phyloP scores from a whole-genome alignment of 257 asterid species.

The Solanum lignicaule region DNA sequence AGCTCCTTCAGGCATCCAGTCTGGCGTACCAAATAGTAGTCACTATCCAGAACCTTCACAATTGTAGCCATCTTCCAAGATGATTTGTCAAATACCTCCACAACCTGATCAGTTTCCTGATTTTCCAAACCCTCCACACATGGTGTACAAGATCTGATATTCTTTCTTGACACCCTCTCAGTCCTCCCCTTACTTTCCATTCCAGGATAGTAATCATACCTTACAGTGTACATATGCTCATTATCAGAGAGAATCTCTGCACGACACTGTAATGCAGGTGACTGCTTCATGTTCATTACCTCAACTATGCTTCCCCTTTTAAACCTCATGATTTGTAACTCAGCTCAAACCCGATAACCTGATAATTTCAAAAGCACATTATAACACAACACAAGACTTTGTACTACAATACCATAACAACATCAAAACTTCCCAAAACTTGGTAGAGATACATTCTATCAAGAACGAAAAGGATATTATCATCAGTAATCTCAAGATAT shows the following conservation, averaged over 20 bases:
- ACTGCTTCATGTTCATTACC: conserved; percentile 17
- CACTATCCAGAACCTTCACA: conserved; percentile 15
- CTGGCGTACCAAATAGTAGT: conserved; percentile 15
- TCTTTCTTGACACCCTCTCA: conserved; percentile 18
- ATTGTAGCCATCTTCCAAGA: conserved; percentile 39
- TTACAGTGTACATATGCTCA: conserved; percentile 15
- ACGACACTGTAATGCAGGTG: conserved; percentile 23
- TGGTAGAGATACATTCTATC: not conserved
- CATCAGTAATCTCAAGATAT: not conserved
- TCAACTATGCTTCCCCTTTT: conserved; percentile 27
- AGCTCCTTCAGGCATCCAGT: conserved; percentile 22
- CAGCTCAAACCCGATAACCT: conserved; percentile 1
- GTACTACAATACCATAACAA: not conserved
- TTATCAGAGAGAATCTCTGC: conserved; percentile 18
- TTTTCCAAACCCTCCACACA: not conserved
- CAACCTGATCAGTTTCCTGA: conserved; percentile 28
- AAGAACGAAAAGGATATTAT: not conserved
- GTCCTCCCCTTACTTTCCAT: not conserved
- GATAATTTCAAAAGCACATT: not conserved
- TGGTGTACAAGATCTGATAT: conserved; percentile 25
- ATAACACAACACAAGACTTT: not conserved
- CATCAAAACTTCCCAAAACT: not conserved
- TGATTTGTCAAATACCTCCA: conserved; percentile 23
- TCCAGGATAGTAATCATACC: conserved; percentile 1
- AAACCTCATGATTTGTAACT: conserved; percentile 19